Evolutionary conservation across 257 asterid genomes (phyloP).

Genomic region (Pogostemon cablin): DNA sequence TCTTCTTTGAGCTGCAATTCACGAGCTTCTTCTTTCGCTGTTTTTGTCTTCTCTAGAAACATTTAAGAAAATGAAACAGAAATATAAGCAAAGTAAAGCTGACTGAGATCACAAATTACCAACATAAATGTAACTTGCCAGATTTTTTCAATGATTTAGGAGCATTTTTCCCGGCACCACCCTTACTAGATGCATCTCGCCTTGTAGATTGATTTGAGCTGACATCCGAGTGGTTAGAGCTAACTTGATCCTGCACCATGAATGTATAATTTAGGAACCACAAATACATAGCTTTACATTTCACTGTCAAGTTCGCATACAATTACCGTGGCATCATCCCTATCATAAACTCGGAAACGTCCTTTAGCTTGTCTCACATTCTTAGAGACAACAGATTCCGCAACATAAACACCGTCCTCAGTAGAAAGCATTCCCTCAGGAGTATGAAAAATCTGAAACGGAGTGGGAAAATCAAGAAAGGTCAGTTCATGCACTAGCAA

Average conservation of each 20-base stretch:
- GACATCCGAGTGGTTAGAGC: conserved; percentile 49
- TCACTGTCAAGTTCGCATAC: conserved; percentile 31
- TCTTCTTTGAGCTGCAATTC: conserved; percentile 94
- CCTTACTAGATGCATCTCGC: conserved; percentile 63
- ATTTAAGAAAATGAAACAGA: conserved; percentile 23
- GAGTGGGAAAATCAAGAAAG: conserved; percentile 17
- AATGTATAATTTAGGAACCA: conserved; percentile 26
- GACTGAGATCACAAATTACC: conserved; percentile 17
- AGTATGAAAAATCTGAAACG: conserved; percentile 74
- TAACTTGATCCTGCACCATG: conserved; percentile 64
- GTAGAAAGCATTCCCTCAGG: conserved; percentile 92
- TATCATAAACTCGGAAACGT: conserved; percentile 74
- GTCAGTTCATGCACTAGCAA: conserved; percentile 31
- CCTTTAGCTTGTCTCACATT: conserved; percentile 91
- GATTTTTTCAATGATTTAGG: conserved; percentile 73
- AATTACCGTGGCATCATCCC: conserved; percentile 53
- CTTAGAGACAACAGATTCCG: conserved; percentile 74
- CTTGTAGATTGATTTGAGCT: conserved; percentile 56
- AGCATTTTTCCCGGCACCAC: conserved; percentile 63
- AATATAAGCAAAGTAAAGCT: conserved; percentile 6
- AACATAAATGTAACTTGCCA: conserved; percentile 48
- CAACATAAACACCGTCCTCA: conserved; percentile 91
- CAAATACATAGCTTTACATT: conserved; percentile 17
- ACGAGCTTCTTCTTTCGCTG: conserved; percentile 98
- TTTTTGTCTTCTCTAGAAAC: conserved; percentile 72